These are phyloP conservation scores for Lantana camara DNA, from an alignment of 257 asterid species.

Conservation along the genomic window DNA sequence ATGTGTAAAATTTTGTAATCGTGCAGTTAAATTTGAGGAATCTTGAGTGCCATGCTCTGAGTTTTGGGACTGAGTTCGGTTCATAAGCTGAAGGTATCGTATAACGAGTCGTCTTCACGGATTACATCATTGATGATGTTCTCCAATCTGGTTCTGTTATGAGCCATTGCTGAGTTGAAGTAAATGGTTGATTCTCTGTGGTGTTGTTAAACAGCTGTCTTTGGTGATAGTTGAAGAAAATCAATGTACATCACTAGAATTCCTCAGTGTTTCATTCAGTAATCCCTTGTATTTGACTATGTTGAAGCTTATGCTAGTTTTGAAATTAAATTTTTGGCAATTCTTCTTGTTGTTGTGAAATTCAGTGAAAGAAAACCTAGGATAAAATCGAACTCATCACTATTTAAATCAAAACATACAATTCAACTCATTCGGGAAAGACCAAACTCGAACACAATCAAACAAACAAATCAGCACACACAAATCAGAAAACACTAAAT, in stretches of 20 bases:
- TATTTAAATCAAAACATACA: constrained; percentile 7
- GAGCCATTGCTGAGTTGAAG: background rate
- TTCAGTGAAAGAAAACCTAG: background rate
- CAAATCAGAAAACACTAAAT: background rate
- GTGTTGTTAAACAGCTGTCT: no score
- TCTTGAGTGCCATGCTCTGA: constrained; percentile 83
- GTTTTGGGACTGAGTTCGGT: constrained; percentile 67
- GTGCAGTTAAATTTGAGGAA: constrained; percentile 93
- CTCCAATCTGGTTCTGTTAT: constrained; percentile 10
- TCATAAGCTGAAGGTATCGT: constrained; percentile 34
- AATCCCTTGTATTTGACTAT: background rate
- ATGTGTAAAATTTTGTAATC: background rate
- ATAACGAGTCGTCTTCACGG: background rate
- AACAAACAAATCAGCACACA: background rate
- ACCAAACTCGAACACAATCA: background rate
- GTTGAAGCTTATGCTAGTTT: no score
- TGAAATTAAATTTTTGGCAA: no score
- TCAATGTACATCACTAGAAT: background rate
- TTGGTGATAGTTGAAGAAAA: no score
- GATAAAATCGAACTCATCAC: background rate
- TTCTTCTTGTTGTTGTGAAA: no score
- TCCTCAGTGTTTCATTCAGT: background rate
- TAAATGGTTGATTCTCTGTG: no score
- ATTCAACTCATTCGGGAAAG: background rate
- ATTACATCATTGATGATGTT: background rate